Percentiles rank a stretch among this genome's conserved stretches.
These are phyloP conservation scores for Metschnikowia similis DNA, from an alignment of 805 yeast species.

Conservation along the genomic window DNA sequence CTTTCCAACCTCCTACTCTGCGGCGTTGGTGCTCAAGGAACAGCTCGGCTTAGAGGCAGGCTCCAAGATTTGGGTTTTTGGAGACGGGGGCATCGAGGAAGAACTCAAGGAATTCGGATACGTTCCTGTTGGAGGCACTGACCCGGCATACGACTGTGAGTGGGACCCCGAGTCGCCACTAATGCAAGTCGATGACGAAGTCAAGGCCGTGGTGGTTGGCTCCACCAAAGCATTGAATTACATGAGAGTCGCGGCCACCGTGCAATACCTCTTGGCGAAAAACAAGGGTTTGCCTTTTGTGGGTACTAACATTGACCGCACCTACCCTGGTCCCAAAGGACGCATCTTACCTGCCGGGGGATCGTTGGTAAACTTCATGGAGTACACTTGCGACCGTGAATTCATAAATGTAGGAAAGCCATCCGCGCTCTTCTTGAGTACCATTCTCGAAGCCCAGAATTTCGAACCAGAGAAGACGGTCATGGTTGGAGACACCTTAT, in stretches of 20 bases:
- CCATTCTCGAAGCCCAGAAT: conserved; percentile 23
- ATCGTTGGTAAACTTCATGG: conserved; percentile 35
- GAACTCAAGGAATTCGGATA: conserved; percentile 32
- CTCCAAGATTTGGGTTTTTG: conserved; percentile 39
- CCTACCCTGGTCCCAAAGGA: conserved; percentile 38
- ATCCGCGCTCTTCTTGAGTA: conserved; percentile 26
- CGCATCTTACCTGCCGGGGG: conserved; percentile 40
- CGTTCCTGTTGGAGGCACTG: conserved; percentile 34
- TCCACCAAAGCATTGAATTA: conserved; percentile 36
- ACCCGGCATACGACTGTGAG: conserved; percentile 21
- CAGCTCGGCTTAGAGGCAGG: conserved; percentile 22
- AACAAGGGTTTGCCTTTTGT: conserved; percentile 32
- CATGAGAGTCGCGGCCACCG: conserved; percentile 33
- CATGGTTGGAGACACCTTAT: conserved; percentile 41
- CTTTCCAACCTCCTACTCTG: conserved; percentile 38
- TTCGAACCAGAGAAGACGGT: conserved; percentile 27
- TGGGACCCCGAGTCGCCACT: conserved; percentile 25
- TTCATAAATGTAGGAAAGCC: conserved; percentile 39
- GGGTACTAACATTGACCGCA: conserved; percentile 39
- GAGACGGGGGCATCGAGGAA: conserved; percentile 35
- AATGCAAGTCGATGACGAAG: conserved; percentile 33
- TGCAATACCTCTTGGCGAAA: conserved; percentile 33
- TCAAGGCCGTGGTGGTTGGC: conserved; percentile 38
- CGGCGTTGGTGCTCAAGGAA: conserved; percentile 24
- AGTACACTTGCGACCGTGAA: conserved; percentile 30